phyloP scores from a whole-genome alignment of 2,329 filamentous ascomycete genomes.

The Cercospora beticola region DNA sequence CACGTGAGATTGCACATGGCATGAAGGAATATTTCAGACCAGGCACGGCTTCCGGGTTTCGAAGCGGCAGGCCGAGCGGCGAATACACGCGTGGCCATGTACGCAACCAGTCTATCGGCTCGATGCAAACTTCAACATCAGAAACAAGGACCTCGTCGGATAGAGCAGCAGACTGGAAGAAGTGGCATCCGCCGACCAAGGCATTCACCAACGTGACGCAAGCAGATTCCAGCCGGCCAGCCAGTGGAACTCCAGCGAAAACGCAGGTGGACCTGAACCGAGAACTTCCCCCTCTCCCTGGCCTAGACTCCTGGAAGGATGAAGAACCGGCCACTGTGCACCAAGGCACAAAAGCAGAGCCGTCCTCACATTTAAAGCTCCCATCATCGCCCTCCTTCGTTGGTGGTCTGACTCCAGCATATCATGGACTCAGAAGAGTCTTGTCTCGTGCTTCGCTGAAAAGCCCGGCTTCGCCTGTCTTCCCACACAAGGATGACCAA shows the following conservation, averaged over 20 bases:
- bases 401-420: slow-evolving; percentile 9
- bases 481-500: slow-evolving; percentile 9
- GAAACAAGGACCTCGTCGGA: slow-evolving; percentile 23
- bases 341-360: neutral
- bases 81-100: slow-evolving; percentile 36
- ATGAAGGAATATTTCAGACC: slow-evolving; percentile 45
- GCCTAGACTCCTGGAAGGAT: slow-evolving; percentile 44
- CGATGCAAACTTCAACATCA: slow-evolving; percentile 27
- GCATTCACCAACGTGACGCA: slow-evolving; percentile 14
- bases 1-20: slow-evolving; percentile 40
- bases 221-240: slow-evolving; percentile 14
- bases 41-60: slow-evolving; percentile 24
- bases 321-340: slow-evolving; percentile 10
- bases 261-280: slow-evolving; percentile 46
- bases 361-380: neutral
- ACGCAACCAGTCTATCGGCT: slow-evolving; percentile 29
- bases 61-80: slow-evolving; percentile 28
- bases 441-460: slow-evolving; percentile 14
- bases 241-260: slow-evolving; percentile 13
- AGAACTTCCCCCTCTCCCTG: slow-evolving; percentile 49
- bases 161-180: slow-evolving; percentile 15
- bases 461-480: slow-evolving; percentile 2
- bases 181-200: slow-evolving; percentile 19
- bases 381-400: slow-evolving; percentile 1
- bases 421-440: slow-evolving; percentile 15